phyloP scores from a whole-genome alignment of 345 rosid genomes.

The Adansonia digitata region DNA sequence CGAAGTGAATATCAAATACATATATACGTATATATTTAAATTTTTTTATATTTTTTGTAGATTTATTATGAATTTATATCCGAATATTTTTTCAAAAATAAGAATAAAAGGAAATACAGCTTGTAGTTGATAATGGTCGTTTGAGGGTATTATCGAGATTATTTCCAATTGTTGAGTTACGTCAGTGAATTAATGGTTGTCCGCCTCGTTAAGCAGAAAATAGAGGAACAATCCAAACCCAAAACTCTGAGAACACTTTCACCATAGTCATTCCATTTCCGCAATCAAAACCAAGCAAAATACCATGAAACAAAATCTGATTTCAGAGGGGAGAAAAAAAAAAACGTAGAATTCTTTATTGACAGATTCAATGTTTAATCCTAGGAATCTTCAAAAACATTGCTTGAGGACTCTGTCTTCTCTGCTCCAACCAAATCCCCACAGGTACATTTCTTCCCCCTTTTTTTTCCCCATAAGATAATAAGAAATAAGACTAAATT shows the following conservation, averaged over 20 bases:
- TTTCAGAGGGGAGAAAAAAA: conserved; percentile 13
- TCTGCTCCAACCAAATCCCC: conserved; percentile 39
- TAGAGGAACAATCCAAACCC: neutral
- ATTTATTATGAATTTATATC: no score
- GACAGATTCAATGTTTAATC: conserved; percentile 45
- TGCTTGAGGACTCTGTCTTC: conserved; percentile 43
- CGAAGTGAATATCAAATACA: no score
- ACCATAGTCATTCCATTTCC: neutral
- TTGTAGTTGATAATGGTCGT: no score
- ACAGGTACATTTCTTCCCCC: conserved; percentile 35
- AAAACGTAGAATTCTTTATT: neutral
- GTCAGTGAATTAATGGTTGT: neutral
- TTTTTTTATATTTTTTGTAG: no score
- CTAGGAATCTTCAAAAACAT: conserved; percentile 45
- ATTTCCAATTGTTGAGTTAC: neutral
- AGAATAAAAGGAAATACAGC: no score
- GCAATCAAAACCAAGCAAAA: no score
- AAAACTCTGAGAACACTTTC: conserved; percentile 20
- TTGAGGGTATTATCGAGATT: neutral
- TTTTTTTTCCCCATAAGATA: neutral
- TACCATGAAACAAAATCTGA: neutral
- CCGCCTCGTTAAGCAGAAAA: neutral
- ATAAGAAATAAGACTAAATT: neutral
- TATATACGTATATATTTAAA: no score
- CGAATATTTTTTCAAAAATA: no score